These are phyloP conservation scores for Russula dissimulans DNA, from an alignment of 768 basidiomycete genomes.

Conservation along the genomic window DNA sequence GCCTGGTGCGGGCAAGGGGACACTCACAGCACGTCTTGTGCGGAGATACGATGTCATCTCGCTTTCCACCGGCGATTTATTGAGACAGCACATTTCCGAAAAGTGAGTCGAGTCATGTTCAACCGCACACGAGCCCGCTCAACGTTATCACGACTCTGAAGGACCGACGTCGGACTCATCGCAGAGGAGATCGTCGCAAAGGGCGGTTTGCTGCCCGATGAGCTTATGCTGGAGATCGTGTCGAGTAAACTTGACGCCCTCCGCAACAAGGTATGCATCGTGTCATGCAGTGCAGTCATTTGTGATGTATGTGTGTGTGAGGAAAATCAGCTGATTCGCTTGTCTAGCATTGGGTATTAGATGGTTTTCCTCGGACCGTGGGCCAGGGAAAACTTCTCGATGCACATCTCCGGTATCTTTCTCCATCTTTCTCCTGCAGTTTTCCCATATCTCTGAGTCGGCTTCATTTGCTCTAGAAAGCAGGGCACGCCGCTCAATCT, in stretches of 20 bases:
- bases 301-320: background rate
- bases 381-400: constrained; percentile 78
- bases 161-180: constrained; percentile 60
- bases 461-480: constrained; percentile 39
- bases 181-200: constrained; percentile 74
- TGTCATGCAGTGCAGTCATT: no score
- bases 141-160: constrained; percentile 18
- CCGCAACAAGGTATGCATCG: constrained; percentile 47
- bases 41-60: constrained; percentile 72
- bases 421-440: background rate
- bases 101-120: constrained; percentile 29
- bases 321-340: background rate
- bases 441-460: background rate
- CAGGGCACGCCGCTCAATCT: constrained; percentile 62
- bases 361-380: constrained; percentile 86
- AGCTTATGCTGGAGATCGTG: constrained; percentile 70
- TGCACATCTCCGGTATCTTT: constrained; percentile 54
- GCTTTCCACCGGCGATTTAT: constrained; percentile 76
- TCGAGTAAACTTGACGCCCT: constrained; percentile 59
- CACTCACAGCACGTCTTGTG: constrained; percentile 63
- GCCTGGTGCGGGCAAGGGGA: constrained; percentile 83
- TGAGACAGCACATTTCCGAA: constrained; percentile 76
- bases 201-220: constrained; percentile 71
- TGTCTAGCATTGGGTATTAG: constrained; percentile 78
- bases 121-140: background rate